Percentiles rank a stretch among this genome's conserved stretches.
Evolutionary conservation across 73 alveolate genomes (phyloP).

Genomic region (Paramecium pentaurelia): DNA sequence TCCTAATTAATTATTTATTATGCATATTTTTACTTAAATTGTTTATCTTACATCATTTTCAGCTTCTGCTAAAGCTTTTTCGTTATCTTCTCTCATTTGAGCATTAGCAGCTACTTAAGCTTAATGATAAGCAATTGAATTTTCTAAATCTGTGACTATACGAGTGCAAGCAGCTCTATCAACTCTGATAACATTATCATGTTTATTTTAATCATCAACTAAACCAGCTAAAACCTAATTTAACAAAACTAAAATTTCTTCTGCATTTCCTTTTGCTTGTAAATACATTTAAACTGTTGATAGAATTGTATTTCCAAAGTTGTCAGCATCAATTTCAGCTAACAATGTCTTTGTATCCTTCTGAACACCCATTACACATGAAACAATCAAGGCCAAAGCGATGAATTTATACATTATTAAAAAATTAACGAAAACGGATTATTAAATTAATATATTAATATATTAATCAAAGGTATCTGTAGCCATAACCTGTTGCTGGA

Average conservation of each 20-base stretch:
- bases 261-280: slow-evolving; percentile 41
- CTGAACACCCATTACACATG: neutral
- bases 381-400: neutral
- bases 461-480: slow-evolving; percentile 41
- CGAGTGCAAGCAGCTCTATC: slow-evolving; percentile 48
- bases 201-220: slow-evolving; percentile 29
- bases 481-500: slow-evolving; percentile 8
- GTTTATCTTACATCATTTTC: slow-evolving; percentile 37
- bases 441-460: neutral
- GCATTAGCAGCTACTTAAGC: slow-evolving; percentile 37
- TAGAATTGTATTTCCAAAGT: slow-evolving; percentile 28
- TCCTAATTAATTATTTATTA: neutral
- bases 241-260: neutral
- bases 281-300: slow-evolving; percentile 42
- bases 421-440: slow-evolving; percentile 32
- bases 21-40: neutral
- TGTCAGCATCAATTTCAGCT: slow-evolving; percentile 50
- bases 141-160: slow-evolving; percentile 7
- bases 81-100: slow-evolving; percentile 12
- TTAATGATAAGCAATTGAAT: slow-evolving; percentile 12
- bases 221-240: slow-evolving; percentile 41
- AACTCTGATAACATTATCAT: slow-evolving; percentile 38
- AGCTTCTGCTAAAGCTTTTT: slow-evolving; percentile 49
- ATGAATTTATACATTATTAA: slow-evolving; percentile 21
- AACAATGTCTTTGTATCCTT: slow-evolving; percentile 41